phyloP scores from a whole-genome alignment of 805 yeast genomes.

The Grigorovia jiainica region DNA sequence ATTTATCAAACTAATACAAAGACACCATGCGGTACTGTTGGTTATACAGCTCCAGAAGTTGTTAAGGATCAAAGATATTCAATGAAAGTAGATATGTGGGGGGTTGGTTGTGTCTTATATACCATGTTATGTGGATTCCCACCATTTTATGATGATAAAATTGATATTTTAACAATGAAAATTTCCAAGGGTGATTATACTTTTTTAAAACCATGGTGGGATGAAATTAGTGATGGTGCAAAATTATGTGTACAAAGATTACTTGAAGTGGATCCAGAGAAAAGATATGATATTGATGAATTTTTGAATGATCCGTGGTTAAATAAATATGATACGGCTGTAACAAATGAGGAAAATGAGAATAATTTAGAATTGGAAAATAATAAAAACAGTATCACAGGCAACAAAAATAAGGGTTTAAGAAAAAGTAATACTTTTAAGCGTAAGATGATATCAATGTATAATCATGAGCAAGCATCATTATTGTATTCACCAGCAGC shows the following conservation, averaged over 20 bases:
- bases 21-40: constrained; percentile 98
- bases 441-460: constrained; percentile 5
- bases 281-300: constrained; percentile 59
- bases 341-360: not conserved
- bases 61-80: constrained; percentile 89
- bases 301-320: constrained; percentile 67
- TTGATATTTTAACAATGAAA: constrained; percentile 57
- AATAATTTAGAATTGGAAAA: no score
- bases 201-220: constrained; percentile 85
- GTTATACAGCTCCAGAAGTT: constrained; percentile 97
- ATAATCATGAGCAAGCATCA: constrained; percentile 14
- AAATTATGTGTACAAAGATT: constrained; percentile 58
- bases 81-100: constrained; percentile 98
- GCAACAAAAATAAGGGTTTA: constrained; percentile 8
- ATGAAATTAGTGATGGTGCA: constrained; percentile 64
- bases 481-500: constrained; percentile 59
- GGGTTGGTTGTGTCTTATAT: constrained; percentile 90
- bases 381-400: no score
- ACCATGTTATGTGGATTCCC: constrained; percentile 95
- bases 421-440: constrained; percentile 12
- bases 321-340: constrained; percentile 19
- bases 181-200: constrained; percentile 63
- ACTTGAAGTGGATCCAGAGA: constrained; percentile 59
- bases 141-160: constrained; percentile 76
- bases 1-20: constrained; percentile 81